These are phyloP conservation scores for Daldinia concentrica DNA, from an alignment of 495 filamentous ascomycete species.

Conservation along the genomic window DNA sequence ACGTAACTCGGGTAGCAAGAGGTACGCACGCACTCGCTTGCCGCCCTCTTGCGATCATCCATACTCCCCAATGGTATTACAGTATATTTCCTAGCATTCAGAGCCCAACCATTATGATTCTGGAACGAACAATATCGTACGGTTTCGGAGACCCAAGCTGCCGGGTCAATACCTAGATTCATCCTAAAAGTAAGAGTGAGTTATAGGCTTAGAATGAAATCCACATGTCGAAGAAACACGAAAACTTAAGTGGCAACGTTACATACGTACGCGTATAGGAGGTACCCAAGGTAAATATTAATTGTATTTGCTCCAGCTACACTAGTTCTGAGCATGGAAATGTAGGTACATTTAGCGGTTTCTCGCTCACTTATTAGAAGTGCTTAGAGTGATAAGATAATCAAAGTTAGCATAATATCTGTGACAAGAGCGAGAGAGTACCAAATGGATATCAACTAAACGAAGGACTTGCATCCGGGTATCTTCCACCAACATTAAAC, in stretches of 20 bases:
- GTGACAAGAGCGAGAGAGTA: not conserved
- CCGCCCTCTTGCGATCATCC: not conserved
- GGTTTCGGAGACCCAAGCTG: not conserved
- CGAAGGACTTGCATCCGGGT: conserved; percentile 24
- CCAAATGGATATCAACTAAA: conserved; percentile 19
- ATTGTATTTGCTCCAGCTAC: conserved; percentile 1
- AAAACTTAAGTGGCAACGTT: not conserved
- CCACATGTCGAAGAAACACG: not conserved
- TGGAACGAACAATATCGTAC: not conserved
- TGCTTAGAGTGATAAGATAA: not conserved
- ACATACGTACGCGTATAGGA: not conserved
- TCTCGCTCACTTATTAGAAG: conserved; percentile 6
- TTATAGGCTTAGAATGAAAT: not conserved
- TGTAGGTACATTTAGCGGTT: not conserved
- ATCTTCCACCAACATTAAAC: conserved; percentile 29
- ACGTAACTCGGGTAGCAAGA: conserved; percentile 11
- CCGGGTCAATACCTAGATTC: not conserved
- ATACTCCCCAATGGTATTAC: not conserved
- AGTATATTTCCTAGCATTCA: not conserved
- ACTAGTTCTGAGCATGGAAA: not conserved
- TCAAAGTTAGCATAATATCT: conserved; percentile 5
- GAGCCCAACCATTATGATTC: not conserved
- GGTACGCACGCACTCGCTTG: conserved; percentile 24
- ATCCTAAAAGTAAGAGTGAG: not conserved
- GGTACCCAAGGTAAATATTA: not conserved